A percentile compares a stretch with the other conserved stretches of the same genome.
phyloP scores from a whole-genome alignment of 2,329 filamentous ascomycete genomes.

The Mollisia scopiformis region DNA sequence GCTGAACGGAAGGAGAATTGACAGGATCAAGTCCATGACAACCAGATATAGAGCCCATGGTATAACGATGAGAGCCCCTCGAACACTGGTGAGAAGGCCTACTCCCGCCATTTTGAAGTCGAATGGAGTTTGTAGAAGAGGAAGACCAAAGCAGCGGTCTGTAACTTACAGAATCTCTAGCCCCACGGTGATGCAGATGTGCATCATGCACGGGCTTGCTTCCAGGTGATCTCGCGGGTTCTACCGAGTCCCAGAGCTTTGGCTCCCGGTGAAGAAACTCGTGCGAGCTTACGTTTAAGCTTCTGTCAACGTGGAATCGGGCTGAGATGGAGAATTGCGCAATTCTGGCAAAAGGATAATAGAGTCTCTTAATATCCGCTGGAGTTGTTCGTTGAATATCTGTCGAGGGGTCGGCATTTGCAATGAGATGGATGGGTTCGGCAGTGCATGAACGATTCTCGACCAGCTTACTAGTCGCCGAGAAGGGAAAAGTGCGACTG shows the following conservation, averaged over 20 bases:
- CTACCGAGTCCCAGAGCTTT: not conserved
- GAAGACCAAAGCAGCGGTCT: not conserved
- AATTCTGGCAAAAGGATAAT: too few relatives aligned
- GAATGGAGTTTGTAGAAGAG: not conserved
- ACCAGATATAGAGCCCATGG: conserved; percentile 59
- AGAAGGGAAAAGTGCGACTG: not conserved
- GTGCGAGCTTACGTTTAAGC: not conserved
- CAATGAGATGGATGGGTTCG: not conserved
- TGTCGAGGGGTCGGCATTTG: not conserved
- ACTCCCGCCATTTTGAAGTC: conserved; percentile 12
- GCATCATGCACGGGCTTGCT: not conserved
- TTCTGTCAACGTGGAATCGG: not conserved
- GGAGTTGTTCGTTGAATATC: not conserved
- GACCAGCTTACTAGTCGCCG: not conserved
- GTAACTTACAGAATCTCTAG: not conserved
- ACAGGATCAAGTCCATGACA: conserved; percentile 53
- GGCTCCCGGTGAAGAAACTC: not conserved
- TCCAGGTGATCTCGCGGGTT: not conserved
- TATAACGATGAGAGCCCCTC: conserved; percentile 46
- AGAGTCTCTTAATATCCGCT: too few relatives aligned
- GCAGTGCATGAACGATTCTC: not conserved
- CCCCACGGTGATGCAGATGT: not conserved
- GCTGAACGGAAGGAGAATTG: conserved; percentile 50
- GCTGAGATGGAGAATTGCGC: not conserved
- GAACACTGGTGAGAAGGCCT: conserved; percentile 40